Percentiles rank a stretch among this genome's conserved stretches.
Conservation (phyloP, 805 yeast genomes). For the Starmera dryadoides region DNA sequence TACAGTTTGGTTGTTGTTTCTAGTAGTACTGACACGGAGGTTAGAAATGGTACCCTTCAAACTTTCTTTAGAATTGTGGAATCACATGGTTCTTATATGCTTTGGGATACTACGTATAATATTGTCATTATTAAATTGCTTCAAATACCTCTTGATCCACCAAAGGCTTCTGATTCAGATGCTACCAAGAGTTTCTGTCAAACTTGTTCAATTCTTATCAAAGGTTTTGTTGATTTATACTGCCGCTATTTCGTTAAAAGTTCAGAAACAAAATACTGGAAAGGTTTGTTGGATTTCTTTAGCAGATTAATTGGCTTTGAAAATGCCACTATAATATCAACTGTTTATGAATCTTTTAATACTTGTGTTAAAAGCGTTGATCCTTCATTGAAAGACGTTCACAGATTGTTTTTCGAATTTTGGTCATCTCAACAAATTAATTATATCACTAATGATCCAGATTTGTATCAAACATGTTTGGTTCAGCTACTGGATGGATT, state of each 20-base stretch:
- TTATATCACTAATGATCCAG: constrained; percentile 31
- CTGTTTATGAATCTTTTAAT: constrained; percentile 45
- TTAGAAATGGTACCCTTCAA: constrained; percentile 83
- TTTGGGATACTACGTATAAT: constrained; percentile 64
- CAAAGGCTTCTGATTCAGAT: constrained; percentile 19
- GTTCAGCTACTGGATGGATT: constrained; percentile 49
- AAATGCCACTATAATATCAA: constrained; percentile 45
- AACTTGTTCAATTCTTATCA: constrained; percentile 51
- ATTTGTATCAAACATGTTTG: constrained; percentile 52
- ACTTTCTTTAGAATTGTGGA: constrained; percentile 80
- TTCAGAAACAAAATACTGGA: constrained; percentile 41
- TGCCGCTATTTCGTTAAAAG: constrained; percentile 40
- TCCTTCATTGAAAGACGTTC: constrained; percentile 23
- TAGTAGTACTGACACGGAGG: constrained; percentile 63
- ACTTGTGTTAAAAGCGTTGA: background rate
- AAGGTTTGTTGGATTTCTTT: constrained; percentile 43
- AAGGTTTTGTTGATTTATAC: constrained; percentile 61
- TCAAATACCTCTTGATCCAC: constrained; percentile 6
- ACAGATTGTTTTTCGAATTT: constrained; percentile 38
- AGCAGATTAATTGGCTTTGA: constrained; percentile 30
- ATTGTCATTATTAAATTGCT: constrained; percentile 56
- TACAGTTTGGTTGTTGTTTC: constrained; percentile 57
- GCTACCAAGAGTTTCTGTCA: constrained; percentile 44
- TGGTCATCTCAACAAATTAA: constrained; percentile 40
- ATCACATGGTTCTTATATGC: constrained; percentile 52